A percentile compares a stretch with the other conserved stretches of the same genome.
phyloP scores from a whole-genome alignment of 306 rosid species.

The Cicer cuneatum region DNA sequence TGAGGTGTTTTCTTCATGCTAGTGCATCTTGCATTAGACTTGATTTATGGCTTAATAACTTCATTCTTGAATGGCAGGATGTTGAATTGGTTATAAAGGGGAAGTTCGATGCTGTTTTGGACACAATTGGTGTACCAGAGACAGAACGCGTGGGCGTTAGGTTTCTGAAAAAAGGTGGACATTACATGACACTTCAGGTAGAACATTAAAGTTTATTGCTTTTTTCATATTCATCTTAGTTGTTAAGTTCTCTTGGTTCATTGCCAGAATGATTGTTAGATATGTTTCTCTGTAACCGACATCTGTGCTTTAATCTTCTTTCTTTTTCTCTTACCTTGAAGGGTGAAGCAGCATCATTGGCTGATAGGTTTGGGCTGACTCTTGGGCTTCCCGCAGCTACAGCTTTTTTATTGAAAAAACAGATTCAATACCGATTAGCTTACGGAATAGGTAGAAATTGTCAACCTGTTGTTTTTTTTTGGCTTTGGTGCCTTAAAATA shows the following conservation, averaged over 20 bases:
- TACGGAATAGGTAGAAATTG: slow-evolving; percentile 78
- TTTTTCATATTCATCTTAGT: slow-evolving; percentile 33
- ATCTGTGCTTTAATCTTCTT: slow-evolving; percentile 22
- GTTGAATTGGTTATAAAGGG: slow-evolving; percentile 74
- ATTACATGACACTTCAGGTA: slow-evolving; percentile 99
- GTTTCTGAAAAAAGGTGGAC: slow-evolving; percentile 87
- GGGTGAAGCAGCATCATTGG: slow-evolving; percentile 91
- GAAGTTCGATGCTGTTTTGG: slow-evolving; percentile 92
- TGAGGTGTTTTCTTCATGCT: slow-evolving; percentile 13
- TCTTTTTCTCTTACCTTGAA: slow-evolving; percentile 50
- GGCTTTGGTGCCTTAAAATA: slow-evolving; percentile 13
- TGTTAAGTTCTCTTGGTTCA: slow-evolving; percentile 19
- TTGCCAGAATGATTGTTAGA: slow-evolving; percentile 19
- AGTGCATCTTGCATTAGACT: slow-evolving; percentile 25
- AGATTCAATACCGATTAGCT: slow-evolving; percentile 62
- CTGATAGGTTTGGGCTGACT: slow-evolving; percentile 74
- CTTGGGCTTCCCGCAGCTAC: slow-evolving; percentile 82
- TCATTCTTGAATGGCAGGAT: slow-evolving; percentile 57
- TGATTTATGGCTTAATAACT: slow-evolving; percentile 32
- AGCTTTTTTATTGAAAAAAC: slow-evolving; percentile 60
- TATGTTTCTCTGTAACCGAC: slow-evolving; percentile 26
- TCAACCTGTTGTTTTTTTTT: slow-evolving; percentile 12
- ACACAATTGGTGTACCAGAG: slow-evolving; percentile 85
- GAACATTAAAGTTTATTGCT: slow-evolving; percentile 38
- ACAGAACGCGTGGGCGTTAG: slow-evolving; percentile 77